Percentiles rank a stretch among this genome's conserved stretches.
Conservation (phyloP, 352 stramenopile species). For the Globisporangium canariense region DNA sequence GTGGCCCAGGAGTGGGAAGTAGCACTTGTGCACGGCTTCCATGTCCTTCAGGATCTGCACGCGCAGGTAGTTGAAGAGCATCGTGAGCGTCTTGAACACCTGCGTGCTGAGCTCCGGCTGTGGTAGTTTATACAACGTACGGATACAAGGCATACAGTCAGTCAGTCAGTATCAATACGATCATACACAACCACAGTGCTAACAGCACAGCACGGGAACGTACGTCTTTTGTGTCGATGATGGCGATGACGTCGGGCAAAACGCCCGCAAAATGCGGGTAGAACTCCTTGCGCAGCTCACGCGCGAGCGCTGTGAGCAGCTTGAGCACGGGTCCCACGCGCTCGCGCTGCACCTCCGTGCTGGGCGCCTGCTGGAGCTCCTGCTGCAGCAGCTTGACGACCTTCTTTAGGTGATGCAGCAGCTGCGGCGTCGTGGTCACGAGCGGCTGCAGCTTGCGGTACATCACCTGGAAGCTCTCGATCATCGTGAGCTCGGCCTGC, state of each 20-base stretch:
- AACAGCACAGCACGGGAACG: constrained; percentile 12
- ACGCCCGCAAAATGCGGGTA: constrained; percentile 74
- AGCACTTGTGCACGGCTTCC: constrained; percentile 88
- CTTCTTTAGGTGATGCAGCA: constrained; percentile 78
- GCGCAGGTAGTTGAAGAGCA: constrained; percentile 87
- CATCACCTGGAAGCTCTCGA: constrained; percentile 77
- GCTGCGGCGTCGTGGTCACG: constrained; percentile 76
- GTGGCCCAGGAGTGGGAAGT: constrained; percentile 87
- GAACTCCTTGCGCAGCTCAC: constrained; percentile 84
- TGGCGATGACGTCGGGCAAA: constrained; percentile 63
- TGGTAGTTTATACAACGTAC: not conserved
- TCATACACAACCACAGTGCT: not conserved
- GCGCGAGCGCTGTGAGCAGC: constrained; percentile 73
- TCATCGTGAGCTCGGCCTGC: constrained; percentile 79
- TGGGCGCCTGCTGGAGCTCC: constrained; percentile 50
- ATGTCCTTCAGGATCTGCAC: constrained; percentile 85
- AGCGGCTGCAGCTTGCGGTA: constrained; percentile 70
- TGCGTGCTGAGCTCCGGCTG: constrained; percentile 86
- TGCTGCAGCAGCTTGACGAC: constrained; percentile 57
- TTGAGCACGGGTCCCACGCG: constrained; percentile 75
- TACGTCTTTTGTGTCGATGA: constrained; percentile 86
- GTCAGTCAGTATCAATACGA: not conserved
- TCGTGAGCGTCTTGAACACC: constrained; percentile 89
- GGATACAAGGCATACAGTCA: not conserved
- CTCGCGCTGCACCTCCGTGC: constrained; percentile 65